Percentiles rank a stretch among this genome's conserved stretches.
Conservation (phyloP, 164 flowering plant species). For the Stephania cephalantha region DNA sequence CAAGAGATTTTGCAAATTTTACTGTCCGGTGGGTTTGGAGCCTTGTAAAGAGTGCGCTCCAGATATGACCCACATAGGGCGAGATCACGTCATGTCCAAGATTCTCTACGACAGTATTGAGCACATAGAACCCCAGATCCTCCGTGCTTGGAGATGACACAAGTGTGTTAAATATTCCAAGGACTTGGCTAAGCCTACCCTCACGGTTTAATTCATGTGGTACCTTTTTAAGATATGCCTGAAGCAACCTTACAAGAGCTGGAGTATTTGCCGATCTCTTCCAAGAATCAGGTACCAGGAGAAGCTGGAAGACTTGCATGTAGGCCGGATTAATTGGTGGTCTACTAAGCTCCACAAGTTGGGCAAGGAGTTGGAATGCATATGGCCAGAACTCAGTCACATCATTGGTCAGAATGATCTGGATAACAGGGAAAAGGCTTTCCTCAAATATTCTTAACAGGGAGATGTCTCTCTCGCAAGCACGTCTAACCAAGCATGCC, state of each 20-base stretch:
- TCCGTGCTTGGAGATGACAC: constrained; percentile 53
- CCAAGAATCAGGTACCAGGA: constrained; percentile 74
- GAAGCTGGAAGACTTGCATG: constrained; percentile 67
- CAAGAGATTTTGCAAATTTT: constrained; percentile 63
- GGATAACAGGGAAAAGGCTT: constrained; percentile 63
- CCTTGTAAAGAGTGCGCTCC: constrained; percentile 54
- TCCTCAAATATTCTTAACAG: constrained; percentile 61
- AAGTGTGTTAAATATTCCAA: constrained; percentile 73
- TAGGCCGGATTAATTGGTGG: constrained; percentile 64
- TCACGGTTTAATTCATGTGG: constrained; percentile 68
- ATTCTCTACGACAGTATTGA: constrained; percentile 81
- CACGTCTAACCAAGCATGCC: constrained; percentile 69
- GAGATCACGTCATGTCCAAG: constrained; percentile 64
- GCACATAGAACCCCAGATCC: constrained; percentile 88
- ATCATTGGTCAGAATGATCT: constrained; percentile 59
- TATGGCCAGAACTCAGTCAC: constrained; percentile 89
- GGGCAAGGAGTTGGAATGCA: constrained; percentile 87
- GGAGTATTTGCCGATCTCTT: constrained; percentile 74
- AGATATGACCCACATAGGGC: constrained; percentile 51
- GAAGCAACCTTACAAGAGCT: constrained; percentile 87
- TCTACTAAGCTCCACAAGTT: constrained; percentile 75
- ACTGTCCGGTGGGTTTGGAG: constrained; percentile 42
- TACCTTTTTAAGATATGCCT: constrained; percentile 87
- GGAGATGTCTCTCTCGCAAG: constrained; percentile 64
- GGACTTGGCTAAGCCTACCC: constrained; percentile 57